Evolutionary conservation across 768 basidiomycete genomes (phyloP), one percentile per base, ranked within the genome.

Genomic region (Hypsizygus marmoreus): DNA sequence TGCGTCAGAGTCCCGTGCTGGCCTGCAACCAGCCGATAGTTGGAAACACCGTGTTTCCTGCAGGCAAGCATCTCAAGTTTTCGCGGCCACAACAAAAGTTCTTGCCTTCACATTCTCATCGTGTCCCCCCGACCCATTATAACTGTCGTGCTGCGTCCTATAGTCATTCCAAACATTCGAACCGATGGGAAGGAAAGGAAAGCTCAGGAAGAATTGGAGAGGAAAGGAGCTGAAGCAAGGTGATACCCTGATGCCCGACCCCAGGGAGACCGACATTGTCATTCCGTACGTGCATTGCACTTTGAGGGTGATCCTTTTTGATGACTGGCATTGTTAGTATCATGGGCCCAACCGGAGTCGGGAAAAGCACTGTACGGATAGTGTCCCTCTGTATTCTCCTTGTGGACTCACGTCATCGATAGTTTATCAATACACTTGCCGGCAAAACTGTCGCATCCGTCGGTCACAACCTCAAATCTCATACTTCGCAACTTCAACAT

Each of bases 341-440:
- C 32, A 50, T 54, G 52, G 52, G 52, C 13, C 43, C 48, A 3
- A 52, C 54, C 9, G 57, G 55, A 1, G 54, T 52, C 17, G 57
- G 57, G 3, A 58, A 58, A 40, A 58, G 57, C 40, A 56, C 57
- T 9, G 57, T 56, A 40, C 14, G 36, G 17, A 16, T 6, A 6
- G 4, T 26, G 9, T 17, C 20, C 17, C 34, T 16, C 31, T 13
- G 36, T 2, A 29, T 17, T 17, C 24, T 30, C 17, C 14, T 22
- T 35, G 17, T 34, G 24, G 14, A 20, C n/a, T 7, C 14, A 22
- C 17, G 24, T 10, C 25, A 48, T n/a, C 13, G 28, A 32, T 8
- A 48, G 42, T 47, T 42, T 26, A 40, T 55, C 4, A 43, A 54
- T 24, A 43, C 37, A 3, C 30, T 47, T 1, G 26, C 42, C 3